Base-by-base conservation (phyloP, 805 yeast genomes). In the Lipomyces kockii region DNA sequence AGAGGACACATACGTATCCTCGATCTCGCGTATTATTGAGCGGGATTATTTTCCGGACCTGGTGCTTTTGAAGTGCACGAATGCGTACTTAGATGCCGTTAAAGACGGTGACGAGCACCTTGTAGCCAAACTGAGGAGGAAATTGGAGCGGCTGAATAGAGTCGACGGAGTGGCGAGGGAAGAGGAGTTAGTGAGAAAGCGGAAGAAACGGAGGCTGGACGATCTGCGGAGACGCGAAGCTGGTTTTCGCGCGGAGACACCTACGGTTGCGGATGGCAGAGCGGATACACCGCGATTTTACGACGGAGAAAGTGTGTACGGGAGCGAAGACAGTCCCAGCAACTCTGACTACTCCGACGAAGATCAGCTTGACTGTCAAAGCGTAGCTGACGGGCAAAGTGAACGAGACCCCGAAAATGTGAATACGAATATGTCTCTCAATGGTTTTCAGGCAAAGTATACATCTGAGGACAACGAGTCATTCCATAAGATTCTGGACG, bases 391-490 rank as follows among this genome's bases (percentile, higher is more conserved):
- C 51, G 9, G 2, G 20, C n/a, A 12, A 17, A 52, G 54, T n/a
- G 62, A 57, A 6, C 8, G 46, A 25, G 60, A 55, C 1, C 54
- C 29, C 14, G 54, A 63, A 11, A 43, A 43, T 43, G 68, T 49
- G 12, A 43, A 58, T 52, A 53, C 46, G 20, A 29, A 35, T 9
- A 20, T 69, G 22, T 43, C 70, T n/a, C 54, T 74, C 34, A 70
- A 72, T 56, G 46, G 66, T 25, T 76, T 73, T 51, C 78, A 76
- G 60, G 72, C 71, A 3, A 71, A 66, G 12, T 71, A 68, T 43
- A 76, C 77, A 1, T 75, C 78, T 1, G 78, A 76, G 58, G 78
- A 76, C 56, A 76, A 76, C 60, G 75, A 69, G 22, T 75, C 77
- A 29, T 75, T 75, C 58, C 68, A 71, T 39, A 56, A 65, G 22